Conservation (phyloP, 2,329 filamentous ascomycete species). For the Paracamarosporium sp. region DNA sequence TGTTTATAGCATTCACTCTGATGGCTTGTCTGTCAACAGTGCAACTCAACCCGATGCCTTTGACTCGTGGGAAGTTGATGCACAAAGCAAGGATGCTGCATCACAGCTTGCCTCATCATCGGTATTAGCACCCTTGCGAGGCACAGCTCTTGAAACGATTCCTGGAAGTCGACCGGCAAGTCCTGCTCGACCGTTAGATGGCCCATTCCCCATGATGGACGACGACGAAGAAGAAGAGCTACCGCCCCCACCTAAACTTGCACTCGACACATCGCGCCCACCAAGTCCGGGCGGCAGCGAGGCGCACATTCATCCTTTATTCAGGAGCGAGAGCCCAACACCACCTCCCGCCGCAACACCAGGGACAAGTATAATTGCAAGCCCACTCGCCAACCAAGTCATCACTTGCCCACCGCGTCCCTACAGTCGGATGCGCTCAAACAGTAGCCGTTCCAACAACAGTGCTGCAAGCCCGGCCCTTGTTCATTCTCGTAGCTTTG, state of each 20-base stretch:
- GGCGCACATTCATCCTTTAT: constrained; percentile 78
- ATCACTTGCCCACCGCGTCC: constrained; percentile 53
- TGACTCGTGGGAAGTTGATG: constrained; percentile 76
- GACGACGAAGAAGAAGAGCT: constrained; percentile 38
- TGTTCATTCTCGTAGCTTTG: constrained; percentile 30
- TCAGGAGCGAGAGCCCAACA: constrained; percentile 73
- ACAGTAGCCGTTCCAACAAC: constrained; percentile 22
- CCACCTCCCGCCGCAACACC: constrained; percentile 70
- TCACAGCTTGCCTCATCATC: constrained; percentile 19
- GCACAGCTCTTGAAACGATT: constrained; percentile 72
- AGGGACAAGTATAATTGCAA: constrained; percentile 74
- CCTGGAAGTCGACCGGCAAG: constrained; percentile 71
- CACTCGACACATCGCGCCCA: constrained; percentile 42
- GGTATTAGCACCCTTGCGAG: constrained; percentile 43
- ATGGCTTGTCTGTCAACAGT: constrained; percentile 42
- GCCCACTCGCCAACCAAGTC: constrained; percentile 71
- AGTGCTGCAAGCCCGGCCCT: constrained; percentile 30
- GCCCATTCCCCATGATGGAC: constrained; percentile 46
- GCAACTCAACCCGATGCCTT: constrained; percentile 64
- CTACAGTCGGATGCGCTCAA: constrained; percentile 46
- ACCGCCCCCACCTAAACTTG: constrained; percentile 40
- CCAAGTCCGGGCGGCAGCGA: constrained; percentile 58
- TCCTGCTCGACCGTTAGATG: constrained; percentile 66
- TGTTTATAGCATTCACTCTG: constrained; percentile 41
- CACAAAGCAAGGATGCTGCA: constrained; percentile 62